Base-by-base conservation (phyloP, 1,139 yeast genomes). In the Martiniozyma asiatica region DNA sequence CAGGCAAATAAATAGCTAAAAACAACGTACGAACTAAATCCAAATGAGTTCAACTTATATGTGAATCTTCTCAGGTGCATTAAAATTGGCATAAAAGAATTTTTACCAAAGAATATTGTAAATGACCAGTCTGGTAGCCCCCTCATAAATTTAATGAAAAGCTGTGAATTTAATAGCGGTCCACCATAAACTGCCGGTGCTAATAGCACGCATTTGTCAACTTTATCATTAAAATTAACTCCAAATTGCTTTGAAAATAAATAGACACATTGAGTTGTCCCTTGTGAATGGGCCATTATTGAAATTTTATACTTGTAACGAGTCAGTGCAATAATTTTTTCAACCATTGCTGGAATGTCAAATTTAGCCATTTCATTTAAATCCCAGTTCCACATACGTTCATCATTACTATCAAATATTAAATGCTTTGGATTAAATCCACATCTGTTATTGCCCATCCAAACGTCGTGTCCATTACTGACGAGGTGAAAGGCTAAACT, bases 121-220 rank as follows among this genome's bases (percentile, higher is more conserved):
- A 53, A 71, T 2, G 54, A 42, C 2, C 54, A 39, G 10, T 53
- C 47, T 3, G 64, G 58, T 20, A 66, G 42, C 30, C 53, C 44
- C 35, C 65, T 62, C 47, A 79, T 62, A 43, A 74, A 77, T 53
- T 52, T 67, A 25, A 79, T 63, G 43, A 77, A 77, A 3, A 55
- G 33, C 27, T 74, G 64, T 21, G 68, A 64, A 39, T 72, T 64
- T 23, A 87, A 59, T 27, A 85, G 53, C 1, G 71, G 59, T 0
- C 97, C 97, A 0, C 94, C 92, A 48, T 71, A 89, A 2, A 82
- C 73, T 0, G 97, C 97, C 0, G 98, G 97, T 0, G 96, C 80
- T 33, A 89, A 55, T 0, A 92, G 82, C 29, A 80, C 61, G 46
- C 85, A 80, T 36, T 68, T 63, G 35, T 73, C 76, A 14, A 89